A percentile compares a stretch with the other conserved stretches of the same genome.
Evolutionary conservation across 768 basidiomycete species (phyloP).

Genomic region (Cystobasidium tubakii): DNA sequence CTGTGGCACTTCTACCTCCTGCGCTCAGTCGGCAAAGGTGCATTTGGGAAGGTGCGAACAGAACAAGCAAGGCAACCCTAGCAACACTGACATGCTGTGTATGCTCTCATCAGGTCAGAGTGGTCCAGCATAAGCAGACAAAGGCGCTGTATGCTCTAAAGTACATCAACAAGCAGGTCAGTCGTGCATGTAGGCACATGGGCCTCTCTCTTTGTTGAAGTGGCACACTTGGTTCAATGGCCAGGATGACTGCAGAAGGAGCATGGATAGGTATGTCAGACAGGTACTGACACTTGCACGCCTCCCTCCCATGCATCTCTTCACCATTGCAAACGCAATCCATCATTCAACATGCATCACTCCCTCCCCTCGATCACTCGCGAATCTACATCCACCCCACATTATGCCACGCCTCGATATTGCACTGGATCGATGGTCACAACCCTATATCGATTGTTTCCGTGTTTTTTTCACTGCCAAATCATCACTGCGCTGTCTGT

Average conservation of each 20-base stretch:
- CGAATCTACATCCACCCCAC: neutral
- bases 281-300: neutral
- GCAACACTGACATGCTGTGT: constrained; percentile 10
- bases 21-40: constrained; percentile 90
- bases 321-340: neutral
- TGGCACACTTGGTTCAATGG: neutral
- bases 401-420: neutral
- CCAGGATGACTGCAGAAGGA: neutral
- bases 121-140: constrained; percentile 89
- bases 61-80: neutral
- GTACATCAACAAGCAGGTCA: constrained; percentile 82
- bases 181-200: neutral
- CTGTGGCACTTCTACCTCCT: constrained; percentile 96
- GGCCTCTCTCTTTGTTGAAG: neutral
- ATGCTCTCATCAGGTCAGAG: constrained; percentile 64
- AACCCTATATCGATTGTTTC: neutral
- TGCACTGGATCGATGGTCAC: neutral
- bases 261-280: too few relatives aligned
- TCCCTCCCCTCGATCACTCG: neutral
- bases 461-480: too few relatives aligned
- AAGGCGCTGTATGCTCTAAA: constrained; percentile 90
- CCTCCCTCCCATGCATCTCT: neutral
- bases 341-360: neutral
- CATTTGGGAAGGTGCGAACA: constrained; percentile 83
- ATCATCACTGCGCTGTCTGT: too few relatives aligned